A percentile compares a stretch with the other conserved stretches of the same genome.
Conservation (phyloP, 352 stramenopile species). For the Phytophthora idaei region DNA sequence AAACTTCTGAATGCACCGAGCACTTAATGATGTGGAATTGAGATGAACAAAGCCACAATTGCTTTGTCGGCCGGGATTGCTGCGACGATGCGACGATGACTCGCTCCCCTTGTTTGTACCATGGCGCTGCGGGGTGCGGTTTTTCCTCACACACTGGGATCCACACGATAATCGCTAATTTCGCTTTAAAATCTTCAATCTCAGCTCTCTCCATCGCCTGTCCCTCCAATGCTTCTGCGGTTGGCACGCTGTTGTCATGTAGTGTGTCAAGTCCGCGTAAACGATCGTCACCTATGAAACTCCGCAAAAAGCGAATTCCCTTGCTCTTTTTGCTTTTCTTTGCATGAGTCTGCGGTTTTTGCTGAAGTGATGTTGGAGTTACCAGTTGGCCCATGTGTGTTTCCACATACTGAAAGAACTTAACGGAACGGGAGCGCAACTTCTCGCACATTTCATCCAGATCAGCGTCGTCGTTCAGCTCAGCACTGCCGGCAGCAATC, state of each 20-base stretch:
- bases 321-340: conserved; percentile 57
- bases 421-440: conserved; percentile 44
- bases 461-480: conserved; percentile 11
- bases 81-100: conserved; percentile 55
- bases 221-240: conserved; percentile 39
- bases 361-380: conserved; percentile 25
- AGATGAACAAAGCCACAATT: conserved; percentile 67
- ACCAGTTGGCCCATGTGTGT: conserved; percentile 59
- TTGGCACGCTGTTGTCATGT: conserved; percentile 1
- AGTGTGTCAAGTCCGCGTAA: conserved; percentile 10
- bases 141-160: conserved; percentile 54
- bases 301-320: conserved; percentile 60
- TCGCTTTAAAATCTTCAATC: conserved; percentile 70
- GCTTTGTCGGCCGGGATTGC: conserved; percentile 45
- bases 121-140: conserved; percentile 43
- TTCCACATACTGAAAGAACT: conserved; percentile 77
- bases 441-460: conserved; percentile 27
- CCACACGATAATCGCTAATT: conserved; percentile 63
- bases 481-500: conserved; percentile 25
- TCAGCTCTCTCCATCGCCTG: conserved; percentile 44
- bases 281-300: conserved; percentile 49
- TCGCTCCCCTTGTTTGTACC: conserved; percentile 40
- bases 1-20: conserved; percentile 43
- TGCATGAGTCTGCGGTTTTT: conserved; percentile 29
- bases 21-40: conserved; percentile 66